phyloP scores from a whole-genome alignment of 306 rosid genomes.

The Cicer bijugum region DNA sequence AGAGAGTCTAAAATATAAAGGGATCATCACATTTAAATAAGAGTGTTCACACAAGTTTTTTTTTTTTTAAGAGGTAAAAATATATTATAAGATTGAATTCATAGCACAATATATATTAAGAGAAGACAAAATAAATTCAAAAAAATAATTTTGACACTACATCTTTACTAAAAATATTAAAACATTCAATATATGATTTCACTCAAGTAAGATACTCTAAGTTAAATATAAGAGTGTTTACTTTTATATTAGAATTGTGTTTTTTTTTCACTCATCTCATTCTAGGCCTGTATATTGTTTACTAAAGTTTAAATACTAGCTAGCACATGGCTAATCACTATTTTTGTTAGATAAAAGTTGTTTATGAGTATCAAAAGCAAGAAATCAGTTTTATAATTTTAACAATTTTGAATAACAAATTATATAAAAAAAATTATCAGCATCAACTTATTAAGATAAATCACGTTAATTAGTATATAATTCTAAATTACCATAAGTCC shows the following conservation, averaged over 20 bases:
- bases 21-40: too few species aligned
- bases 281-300: background rate
- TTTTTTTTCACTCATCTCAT: conserved; percentile 24
- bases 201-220: background rate
- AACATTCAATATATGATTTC: too few species aligned
- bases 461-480: too few species aligned
- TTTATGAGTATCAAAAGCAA: background rate
- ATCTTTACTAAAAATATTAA: too few species aligned
- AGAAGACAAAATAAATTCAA: too few species aligned
- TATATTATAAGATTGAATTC: too few species aligned
- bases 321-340: conserved; percentile 30
- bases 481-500: too few species aligned
- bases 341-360: background rate
- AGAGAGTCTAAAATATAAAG: too few species aligned
- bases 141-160: too few species aligned
- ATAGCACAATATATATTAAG: too few species aligned
- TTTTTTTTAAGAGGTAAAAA: too few species aligned
- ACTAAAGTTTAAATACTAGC: background rate
- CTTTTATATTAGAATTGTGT: background rate
- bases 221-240: background rate
- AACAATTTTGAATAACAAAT: background rate
- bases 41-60: too few species aligned
- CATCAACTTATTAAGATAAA: background rate
- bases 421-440: background rate
- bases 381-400: background rate